These are phyloP conservation scores for Penicillium angulare DNA, from an alignment of 495 filamentous ascomycete genomes.

Conservation along the genomic window DNA sequence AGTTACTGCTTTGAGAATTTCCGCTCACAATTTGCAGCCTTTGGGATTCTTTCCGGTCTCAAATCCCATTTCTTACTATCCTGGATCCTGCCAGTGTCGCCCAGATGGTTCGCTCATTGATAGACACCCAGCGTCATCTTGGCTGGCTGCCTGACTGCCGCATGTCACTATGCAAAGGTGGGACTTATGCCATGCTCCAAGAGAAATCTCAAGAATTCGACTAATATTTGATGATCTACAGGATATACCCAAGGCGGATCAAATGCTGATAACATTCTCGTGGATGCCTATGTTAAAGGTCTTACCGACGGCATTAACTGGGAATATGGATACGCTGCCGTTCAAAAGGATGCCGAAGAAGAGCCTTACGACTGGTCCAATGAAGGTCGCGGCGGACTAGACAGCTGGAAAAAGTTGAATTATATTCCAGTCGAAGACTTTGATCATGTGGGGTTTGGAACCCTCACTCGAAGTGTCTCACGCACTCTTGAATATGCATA, in stretches of 20 bases:
- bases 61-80: slow-evolving; percentile 64
- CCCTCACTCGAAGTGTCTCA: slow-evolving; percentile 67
- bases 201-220: not conserved
- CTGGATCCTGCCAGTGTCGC: slow-evolving; percentile 60
- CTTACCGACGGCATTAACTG: slow-evolving; percentile 62
- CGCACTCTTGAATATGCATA: slow-evolving; percentile 69
- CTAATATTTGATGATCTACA: slow-evolving; percentile 8
- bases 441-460: slow-evolving; percentile 69
- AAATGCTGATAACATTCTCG: slow-evolving; percentile 73
- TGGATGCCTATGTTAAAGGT: slow-evolving; percentile 73
- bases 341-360: slow-evolving; percentile 66
- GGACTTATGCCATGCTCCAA: not conserved
- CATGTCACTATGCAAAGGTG: slow-evolving; percentile 70
- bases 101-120: slow-evolving; percentile 65
- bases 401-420: slow-evolving; percentile 63
- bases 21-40: slow-evolving; percentile 28
- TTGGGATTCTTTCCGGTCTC: slow-evolving; percentile 65
- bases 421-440: slow-evolving; percentile 72
- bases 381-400: slow-evolving; percentile 71
- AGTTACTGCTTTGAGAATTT: not conserved
- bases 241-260: slow-evolving; percentile 68
- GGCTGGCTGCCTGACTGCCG: slow-evolving; percentile 67
- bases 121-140: slow-evolving; percentile 69
- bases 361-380: slow-evolving; percentile 66
- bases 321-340: slow-evolving; percentile 65